Percentiles rank a stretch among this genome's conserved stretches.
Evolutionary conservation across 2,329 filamentous ascomycete species (phyloP).

Genomic region (Ophiostoma sp.): DNA sequence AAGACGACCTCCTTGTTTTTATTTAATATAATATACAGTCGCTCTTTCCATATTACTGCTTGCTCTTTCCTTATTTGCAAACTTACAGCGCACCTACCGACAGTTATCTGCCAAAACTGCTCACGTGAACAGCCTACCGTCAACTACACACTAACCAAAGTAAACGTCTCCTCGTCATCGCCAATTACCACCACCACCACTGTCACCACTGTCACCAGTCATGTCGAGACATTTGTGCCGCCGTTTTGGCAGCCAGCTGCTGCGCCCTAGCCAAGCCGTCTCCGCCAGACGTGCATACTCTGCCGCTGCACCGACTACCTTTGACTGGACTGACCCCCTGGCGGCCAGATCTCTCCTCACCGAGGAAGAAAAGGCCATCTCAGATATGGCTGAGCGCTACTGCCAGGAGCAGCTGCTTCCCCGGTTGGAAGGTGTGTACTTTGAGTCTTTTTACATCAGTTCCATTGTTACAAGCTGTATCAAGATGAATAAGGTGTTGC

Average conservation of each 20-base stretch:
- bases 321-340: constrained; percentile 92
- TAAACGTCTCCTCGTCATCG: not conserved
- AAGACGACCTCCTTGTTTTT: not conserved
- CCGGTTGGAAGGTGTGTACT: constrained; percentile 69
- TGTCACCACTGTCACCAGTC: not conserved
- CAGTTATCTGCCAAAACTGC: not conserved
- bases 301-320: constrained; percentile 36
- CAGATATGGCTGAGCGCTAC: constrained; percentile 86
- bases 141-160: not conserved
- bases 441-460: not conserved
- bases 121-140: not conserved
- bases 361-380: constrained; percentile 84
- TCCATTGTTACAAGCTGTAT: not conserved
- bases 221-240: constrained; percentile 27
- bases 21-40: not conserved
- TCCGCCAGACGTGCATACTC: constrained; percentile 24
- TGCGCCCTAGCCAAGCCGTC: constrained; percentile 21
- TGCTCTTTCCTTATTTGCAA: not conserved
- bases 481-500: not conserved
- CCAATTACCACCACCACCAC: not conserved
- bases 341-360: constrained; percentile 69
- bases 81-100: not conserved
- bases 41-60: not conserved
- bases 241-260: constrained; percentile 22
- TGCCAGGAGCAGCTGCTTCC: constrained; percentile 87